A percentile compares a stretch with the other conserved stretches of the same genome.
These are phyloP conservation scores for Gracilariopsis chorda DNA, from an alignment of 23 red algal species.

Conservation along the genomic window DNA sequence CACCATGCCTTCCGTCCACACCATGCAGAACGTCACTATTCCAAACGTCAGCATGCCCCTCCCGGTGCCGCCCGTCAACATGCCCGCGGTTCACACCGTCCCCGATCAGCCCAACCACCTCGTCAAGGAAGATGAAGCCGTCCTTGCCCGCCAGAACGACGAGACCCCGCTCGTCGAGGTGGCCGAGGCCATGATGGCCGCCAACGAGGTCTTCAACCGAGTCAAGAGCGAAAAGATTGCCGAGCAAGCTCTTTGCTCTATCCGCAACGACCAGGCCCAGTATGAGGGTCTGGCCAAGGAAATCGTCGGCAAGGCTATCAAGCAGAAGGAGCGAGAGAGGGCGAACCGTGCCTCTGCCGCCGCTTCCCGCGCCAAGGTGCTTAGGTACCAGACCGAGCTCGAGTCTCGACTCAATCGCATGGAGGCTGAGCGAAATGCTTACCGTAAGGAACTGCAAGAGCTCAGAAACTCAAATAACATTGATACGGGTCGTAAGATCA, in stretches of 20 bases:
- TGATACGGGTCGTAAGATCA: constrained; percentile 1
- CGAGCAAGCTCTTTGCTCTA: constrained; percentile 38
- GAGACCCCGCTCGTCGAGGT: constrained; percentile 65
- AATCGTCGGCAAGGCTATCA: constrained; percentile 45
- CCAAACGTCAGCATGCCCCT: neutral
- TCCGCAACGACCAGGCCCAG: constrained; percentile 45
- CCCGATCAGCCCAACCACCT: neutral
- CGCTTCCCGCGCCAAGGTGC: constrained; percentile 46
- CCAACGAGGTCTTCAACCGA: constrained; percentile 55
- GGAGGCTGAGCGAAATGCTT: constrained; percentile 62
- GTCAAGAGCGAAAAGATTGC: constrained; percentile 73
- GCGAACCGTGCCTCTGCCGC: constrained; percentile 72
- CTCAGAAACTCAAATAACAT: constrained; percentile 17
- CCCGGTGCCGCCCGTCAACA: neutral
- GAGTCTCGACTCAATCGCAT: constrained; percentile 41
- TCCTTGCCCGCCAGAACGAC: constrained; percentile 17
- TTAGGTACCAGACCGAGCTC: constrained; percentile 57
- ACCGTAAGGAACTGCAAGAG: constrained; percentile 41
- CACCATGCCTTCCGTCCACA: neutral
- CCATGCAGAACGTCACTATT: neutral
- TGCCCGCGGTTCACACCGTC: constrained; percentile 6
- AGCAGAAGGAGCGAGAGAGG: constrained; percentile 65
- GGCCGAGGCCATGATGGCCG: constrained; percentile 47
- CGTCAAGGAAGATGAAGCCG: neutral
- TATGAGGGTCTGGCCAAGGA: constrained; percentile 51